Evolutionary conservation across 768 basidiomycete species (phyloP).

Genomic region (Serendipita sp.): DNA sequence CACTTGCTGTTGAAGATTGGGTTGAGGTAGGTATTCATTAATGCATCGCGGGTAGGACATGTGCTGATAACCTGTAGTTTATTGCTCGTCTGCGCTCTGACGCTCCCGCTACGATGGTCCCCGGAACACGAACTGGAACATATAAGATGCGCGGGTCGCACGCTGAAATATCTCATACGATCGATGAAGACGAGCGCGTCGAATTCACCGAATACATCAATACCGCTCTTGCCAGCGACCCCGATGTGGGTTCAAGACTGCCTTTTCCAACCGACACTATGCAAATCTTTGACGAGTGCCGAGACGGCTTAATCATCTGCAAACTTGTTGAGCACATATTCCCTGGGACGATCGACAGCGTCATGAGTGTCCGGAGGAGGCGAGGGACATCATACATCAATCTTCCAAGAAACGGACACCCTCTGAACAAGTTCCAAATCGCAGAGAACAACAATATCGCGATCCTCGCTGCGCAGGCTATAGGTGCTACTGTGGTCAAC

Average conservation of each 20-base stretch:
- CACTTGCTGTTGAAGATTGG: slow-evolving; percentile 95
- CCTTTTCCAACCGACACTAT: slow-evolving; percentile 92
- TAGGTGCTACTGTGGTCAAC: slow-evolving; percentile 96
- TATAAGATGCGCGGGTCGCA: slow-evolving; percentile 90
- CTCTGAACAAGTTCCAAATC: slow-evolving; percentile 95
- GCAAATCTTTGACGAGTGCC: slow-evolving; percentile 96
- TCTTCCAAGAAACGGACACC: slow-evolving; percentile 61
- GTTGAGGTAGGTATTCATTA: slow-evolving; percentile 53
- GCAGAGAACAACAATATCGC: slow-evolving; percentile 99
- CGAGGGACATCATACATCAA: slow-evolving; percentile 72
- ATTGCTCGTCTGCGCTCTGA: not conserved
- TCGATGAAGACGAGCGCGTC: slow-evolving; percentile 88
- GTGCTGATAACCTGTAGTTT: slow-evolving; percentile 7
- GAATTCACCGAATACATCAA: slow-evolving; percentile 99
- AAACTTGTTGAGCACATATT: slow-evolving; percentile 99
- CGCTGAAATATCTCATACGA: slow-evolving; percentile 88
- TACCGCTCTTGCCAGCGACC: slow-evolving; percentile 33
- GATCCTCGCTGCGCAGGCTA: slow-evolving; percentile 92
- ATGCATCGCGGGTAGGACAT: not conserved
- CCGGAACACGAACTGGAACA: slow-evolving; percentile 36
- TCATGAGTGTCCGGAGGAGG: not conserved
- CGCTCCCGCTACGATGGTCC: not conserved
- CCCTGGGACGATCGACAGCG: slow-evolving; percentile 87
- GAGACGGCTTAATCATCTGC: slow-evolving; percentile 89
- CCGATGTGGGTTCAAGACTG: slow-evolving; percentile 62